Evolutionary conservation across 75 land plant species (phyloP).

Genomic region (Isoetes taiwanensis): DNA sequence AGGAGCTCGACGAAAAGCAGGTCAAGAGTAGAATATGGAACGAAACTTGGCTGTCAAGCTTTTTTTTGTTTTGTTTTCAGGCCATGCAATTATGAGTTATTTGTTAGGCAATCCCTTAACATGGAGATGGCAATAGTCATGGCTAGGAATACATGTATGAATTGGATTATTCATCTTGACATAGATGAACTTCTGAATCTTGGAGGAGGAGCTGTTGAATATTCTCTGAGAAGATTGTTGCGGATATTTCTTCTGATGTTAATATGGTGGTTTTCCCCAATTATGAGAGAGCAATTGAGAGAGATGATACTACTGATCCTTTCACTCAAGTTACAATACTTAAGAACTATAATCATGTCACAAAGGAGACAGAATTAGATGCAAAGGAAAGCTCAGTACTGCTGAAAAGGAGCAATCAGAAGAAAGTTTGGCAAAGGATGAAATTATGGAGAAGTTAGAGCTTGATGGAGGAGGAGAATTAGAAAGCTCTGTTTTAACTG

Average conservation of each 20-base stretch:
- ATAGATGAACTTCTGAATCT: constrained; percentile 1
- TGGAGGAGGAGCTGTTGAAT: not conserved
- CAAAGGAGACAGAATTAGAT: constrained; percentile 8
- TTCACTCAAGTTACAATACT: not conserved
- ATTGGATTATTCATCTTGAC: constrained; percentile 2
- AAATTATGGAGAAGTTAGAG: no score
- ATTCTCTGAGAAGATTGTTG: not conserved
- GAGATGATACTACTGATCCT: not conserved
- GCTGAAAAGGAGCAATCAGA: no score
- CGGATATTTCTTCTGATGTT: not conserved
- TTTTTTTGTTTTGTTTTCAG: constrained; percentile 2
- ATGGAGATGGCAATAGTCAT: constrained; percentile 8
- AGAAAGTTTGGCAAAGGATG: no score
- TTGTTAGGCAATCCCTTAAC: constrained; percentile 1
- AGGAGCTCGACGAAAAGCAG: constrained; percentile 1
- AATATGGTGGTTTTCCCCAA: constrained; percentile 6
- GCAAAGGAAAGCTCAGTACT: no score
- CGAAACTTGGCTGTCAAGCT: constrained; percentile 7
- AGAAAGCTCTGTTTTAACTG: no score
- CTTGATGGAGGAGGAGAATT: no score
- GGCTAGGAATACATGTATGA: not conserved
- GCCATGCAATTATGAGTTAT: constrained; percentile 1
- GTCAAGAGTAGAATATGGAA: not conserved
- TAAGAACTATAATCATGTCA: constrained; percentile 7
- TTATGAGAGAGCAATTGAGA: constrained; percentile 2